These are phyloP conservation scores for Alisma plantagoaquatica DNA, from an alignment of 106 monocot genomes.

Conservation along the genomic window DNA sequence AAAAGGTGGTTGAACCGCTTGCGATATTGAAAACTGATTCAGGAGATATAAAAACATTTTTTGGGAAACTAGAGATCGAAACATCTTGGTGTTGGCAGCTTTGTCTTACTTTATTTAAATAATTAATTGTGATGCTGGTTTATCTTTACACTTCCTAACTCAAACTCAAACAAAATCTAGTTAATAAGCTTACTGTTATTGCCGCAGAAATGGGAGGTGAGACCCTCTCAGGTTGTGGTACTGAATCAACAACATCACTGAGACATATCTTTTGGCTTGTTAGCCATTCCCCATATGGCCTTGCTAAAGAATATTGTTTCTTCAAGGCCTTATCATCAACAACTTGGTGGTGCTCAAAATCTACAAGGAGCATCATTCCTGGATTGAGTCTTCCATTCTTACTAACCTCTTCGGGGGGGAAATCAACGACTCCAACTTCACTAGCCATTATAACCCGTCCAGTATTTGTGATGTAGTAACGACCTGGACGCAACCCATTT, in stretches of 20 bases:
- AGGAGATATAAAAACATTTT: too few relatives aligned
- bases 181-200: conserved; percentile 39
- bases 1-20: too few relatives aligned
- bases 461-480: conserved; percentile 77
- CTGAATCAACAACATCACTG: conserved; percentile 54
- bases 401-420: conserved; percentile 62
- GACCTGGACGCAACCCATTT: conserved; percentile 85
- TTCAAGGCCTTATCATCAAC: conserved; percentile 90
- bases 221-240: conserved; percentile 47
- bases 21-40: too few relatives aligned
- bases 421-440: conserved; percentile 94
- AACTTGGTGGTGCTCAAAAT: conserved; percentile 81
- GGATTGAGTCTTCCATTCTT: conserved; percentile 90
- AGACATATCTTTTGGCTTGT: conserved; percentile 72
- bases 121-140: too few relatives aligned
- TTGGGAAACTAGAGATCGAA: too few relatives aligned
- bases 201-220: conserved; percentile 44
- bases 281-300: conserved; percentile 84
- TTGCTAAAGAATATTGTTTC: conserved; percentile 66
- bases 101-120: too few relatives aligned
- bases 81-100: too few relatives aligned
- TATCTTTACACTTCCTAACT: too few relatives aligned
- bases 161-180: too few relatives aligned
- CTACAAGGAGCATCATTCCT: conserved; percentile 94
- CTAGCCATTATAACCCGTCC: conserved; percentile 93